phyloP scores from a whole-genome alignment of 768 basidiomycete species.

The Nidularia pulvinata region DNA sequence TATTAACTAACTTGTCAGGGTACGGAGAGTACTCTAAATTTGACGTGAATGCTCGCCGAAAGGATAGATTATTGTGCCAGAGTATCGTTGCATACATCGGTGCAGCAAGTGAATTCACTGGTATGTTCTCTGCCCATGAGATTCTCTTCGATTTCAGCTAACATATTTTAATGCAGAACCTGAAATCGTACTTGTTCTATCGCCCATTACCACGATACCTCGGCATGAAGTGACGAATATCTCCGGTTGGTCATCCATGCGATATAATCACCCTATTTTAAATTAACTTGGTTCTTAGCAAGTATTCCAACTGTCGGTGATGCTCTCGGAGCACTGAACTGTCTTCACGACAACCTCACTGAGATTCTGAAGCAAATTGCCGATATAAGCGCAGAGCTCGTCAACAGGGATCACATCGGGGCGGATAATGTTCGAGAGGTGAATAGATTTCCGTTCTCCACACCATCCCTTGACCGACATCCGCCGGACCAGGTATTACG shows the following conservation, averaged over 20 bases:
- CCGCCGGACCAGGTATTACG: constrained; percentile 38
- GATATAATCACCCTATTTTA: too few species aligned
- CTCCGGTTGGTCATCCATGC: constrained; percentile 39
- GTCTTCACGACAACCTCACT: constrained; percentile 60
- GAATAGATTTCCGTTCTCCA: constrained; percentile 7
- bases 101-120: constrained; percentile 70
- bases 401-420: constrained; percentile 67
- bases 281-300: constrained; percentile 32
- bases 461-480: not conserved
- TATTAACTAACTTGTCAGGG: constrained; percentile 29
- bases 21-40: constrained; percentile 57
- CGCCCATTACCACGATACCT: constrained; percentile 59
- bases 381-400: constrained; percentile 69
- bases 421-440: constrained; percentile 77
- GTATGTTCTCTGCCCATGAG: constrained; percentile 22
- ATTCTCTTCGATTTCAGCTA: not conserved
- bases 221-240: constrained; percentile 61
- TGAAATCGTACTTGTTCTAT: constrained; percentile 71
- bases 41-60: constrained; percentile 50
- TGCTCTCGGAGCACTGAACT: constrained; percentile 64
- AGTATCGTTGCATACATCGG: constrained; percentile 69
- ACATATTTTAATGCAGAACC: constrained; percentile 43
- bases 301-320: constrained; percentile 79
- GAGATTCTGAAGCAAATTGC: constrained; percentile 64
- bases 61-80: constrained; percentile 60